Percentiles rank a stretch among this genome's conserved stretches.
phyloP scores from a whole-genome alignment of 768 basidiomycete genomes.

The Boletus reticuloceps region DNA sequence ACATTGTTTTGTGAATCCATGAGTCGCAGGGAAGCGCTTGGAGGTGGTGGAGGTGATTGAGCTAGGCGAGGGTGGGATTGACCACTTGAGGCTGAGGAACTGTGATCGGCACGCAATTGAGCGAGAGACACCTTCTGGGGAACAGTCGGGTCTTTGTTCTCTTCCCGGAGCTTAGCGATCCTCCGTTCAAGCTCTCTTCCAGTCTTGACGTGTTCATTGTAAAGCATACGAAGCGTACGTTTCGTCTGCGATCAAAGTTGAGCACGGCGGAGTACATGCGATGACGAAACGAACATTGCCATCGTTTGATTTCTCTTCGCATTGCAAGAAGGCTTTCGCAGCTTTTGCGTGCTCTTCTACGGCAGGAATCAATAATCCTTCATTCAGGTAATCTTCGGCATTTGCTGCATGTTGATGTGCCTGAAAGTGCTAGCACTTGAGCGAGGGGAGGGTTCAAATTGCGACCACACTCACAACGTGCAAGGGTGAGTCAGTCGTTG shows the following conservation, averaged over 20 bases:
- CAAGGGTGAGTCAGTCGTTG: constrained; percentile 46
- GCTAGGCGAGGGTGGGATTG: constrained; percentile 28
- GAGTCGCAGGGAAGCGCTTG: constrained; percentile 33
- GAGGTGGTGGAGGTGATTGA: constrained; percentile 47
- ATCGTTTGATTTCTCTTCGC: constrained; percentile 70
- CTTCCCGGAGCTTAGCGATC: constrained; percentile 68
- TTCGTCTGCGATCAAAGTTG: constrained; percentile 52
- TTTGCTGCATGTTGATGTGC: constrained; percentile 82
- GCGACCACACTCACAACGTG: constrained; percentile 40
- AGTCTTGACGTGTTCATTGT: constrained; percentile 70
- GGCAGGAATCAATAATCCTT: constrained; percentile 70
- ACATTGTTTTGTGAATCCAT: constrained; percentile 61
- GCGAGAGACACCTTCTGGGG: constrained; percentile 54
- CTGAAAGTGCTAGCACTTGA: constrained; percentile 36
- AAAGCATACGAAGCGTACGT: constrained; percentile 70
- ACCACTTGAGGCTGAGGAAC: constrained; percentile 14
- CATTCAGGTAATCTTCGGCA: constrained; percentile 66
- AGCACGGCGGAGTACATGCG: not conserved
- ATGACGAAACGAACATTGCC: constrained; percentile 52
- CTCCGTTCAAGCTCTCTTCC: constrained; percentile 69
- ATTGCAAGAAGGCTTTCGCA: constrained; percentile 70
- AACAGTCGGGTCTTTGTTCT: constrained; percentile 72
- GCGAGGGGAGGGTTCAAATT: not conserved
- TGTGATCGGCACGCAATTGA: constrained; percentile 23
- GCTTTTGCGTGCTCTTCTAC: constrained; percentile 74